These are phyloP conservation scores for Margaritispora aquatica DNA, from an alignment of 495 filamentous ascomycete genomes.

Conservation along the genomic window DNA sequence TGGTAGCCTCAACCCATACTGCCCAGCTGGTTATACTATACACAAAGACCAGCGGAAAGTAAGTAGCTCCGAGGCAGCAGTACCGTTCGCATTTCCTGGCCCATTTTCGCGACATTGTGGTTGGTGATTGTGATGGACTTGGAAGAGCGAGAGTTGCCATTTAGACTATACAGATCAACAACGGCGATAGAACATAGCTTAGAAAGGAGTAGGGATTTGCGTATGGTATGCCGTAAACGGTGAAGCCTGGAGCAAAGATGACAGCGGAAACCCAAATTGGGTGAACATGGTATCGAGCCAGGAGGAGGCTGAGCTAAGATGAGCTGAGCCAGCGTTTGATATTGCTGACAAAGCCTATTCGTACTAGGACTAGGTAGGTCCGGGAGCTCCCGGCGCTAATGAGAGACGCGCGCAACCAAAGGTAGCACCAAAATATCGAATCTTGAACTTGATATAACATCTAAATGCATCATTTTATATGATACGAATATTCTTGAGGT, in stretches of 20 bases:
- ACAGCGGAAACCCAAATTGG: neutral
- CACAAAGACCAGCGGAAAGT: constrained; percentile 84
- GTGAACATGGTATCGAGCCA: too few relatives aligned
- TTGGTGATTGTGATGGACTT: constrained; percentile 18
- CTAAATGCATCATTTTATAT: too few relatives aligned
- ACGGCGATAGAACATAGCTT: neutral
- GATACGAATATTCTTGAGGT: too few relatives aligned
- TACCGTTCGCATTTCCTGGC: constrained; percentile 73
- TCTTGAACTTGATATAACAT: too few relatives aligned
- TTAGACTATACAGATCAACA: neutral
- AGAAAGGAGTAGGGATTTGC: neutral
- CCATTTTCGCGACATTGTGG: constrained; percentile 42
- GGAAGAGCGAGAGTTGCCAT: constrained; percentile 21
- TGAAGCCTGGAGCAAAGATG: neutral
- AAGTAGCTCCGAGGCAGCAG: constrained; percentile 74
- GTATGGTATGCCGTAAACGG: neutral
- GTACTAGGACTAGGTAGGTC: too few relatives aligned
- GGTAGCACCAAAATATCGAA: too few relatives aligned
- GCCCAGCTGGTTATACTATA: constrained; percentile 89
- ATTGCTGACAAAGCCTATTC: too few relatives aligned
- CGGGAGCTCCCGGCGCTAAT: too few relatives aligned
- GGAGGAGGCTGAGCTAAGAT: too few relatives aligned
- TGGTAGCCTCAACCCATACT: constrained; percentile 74
- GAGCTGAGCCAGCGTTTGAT: too few relatives aligned
- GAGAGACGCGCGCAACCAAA: too few relatives aligned